Base-by-base conservation (phyloP, 805 yeast genomes). In the Diddensiella santjacobensis region DNA sequence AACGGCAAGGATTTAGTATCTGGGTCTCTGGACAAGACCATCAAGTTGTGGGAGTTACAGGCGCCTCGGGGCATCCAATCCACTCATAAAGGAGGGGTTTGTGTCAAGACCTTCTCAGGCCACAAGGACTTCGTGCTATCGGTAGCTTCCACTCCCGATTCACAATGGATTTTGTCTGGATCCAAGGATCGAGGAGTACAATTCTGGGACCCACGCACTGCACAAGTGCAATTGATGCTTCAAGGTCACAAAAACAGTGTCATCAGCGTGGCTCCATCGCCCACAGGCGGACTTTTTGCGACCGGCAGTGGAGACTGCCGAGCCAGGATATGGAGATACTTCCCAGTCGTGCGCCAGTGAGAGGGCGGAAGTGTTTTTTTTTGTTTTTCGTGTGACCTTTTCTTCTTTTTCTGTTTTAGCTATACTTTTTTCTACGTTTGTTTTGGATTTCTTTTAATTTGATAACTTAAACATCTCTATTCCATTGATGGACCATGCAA, bases 281-380 rank as follows among this genome's bases (percentile, higher is more conserved):
- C 89, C 57, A 81, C 81, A 53, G 83, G 87, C 53, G 91, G 95
- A 42, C 82, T 87, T 59, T 93, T 91, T 73, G 98, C 98, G 47
- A 90, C 98, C 11, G 98, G 98, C 49, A 79, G 88, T 69, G 99
- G 98, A 66, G 98, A 91, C 70, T 91, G 96, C 69, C 87, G 90
- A 66, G 98, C 98, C 36, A 81, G 96, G 69, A 86, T 91, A 63
- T 91, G 99, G 99, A 80, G 84, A 67, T 88, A 64, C 52, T 58
- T 42, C 40, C 56, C 53, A 4, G 58, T 53, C 6, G 45, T 41
- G 5, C 47, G 59, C 5, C 31, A 26, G 13, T 26, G 13, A 26
- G 31, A 26, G 13, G n/a, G 13, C 31, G 31, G 13, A 26, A 13
- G 13, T 26, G 8, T 26, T 26, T 19, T 43, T 20, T 18, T 48